phyloP scores from a whole-genome alignment of 768 basidiomycete genomes.

The Flagelloscypha sp. region DNA sequence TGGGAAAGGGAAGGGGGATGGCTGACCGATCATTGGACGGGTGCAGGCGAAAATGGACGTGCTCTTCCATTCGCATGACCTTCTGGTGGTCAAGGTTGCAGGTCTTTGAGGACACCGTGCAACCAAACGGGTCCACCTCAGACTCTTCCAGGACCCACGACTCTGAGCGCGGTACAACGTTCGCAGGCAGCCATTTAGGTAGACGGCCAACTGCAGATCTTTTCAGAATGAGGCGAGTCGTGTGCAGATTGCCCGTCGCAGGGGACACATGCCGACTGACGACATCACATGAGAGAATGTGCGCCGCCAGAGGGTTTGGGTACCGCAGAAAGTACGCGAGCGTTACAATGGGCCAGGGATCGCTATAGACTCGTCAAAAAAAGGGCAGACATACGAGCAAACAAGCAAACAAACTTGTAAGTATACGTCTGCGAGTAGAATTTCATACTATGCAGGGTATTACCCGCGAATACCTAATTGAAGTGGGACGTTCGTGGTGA shows the following conservation, averaged over 20 bases:
- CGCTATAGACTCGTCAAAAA: slow-evolving; percentile 39
- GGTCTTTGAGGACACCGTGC: slow-evolving; percentile 69
- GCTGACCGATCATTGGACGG: slow-evolving; percentile 63
- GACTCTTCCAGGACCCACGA: slow-evolving; percentile 95
- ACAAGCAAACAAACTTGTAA: slow-evolving; percentile 36
- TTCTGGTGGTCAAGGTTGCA: slow-evolving; percentile 92
- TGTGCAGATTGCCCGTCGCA: slow-evolving; percentile 67
- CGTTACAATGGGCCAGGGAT: slow-evolving; percentile 89
- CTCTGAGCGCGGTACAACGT: slow-evolving; percentile 77
- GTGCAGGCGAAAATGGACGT: slow-evolving; percentile 62
- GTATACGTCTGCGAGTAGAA: slow-evolving; percentile 48
- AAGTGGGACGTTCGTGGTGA: too few relatives aligned
- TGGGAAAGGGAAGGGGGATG: slow-evolving; percentile 1
- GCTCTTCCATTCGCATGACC: slow-evolving; percentile 88
- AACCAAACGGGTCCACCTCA: slow-evolving; percentile 80
- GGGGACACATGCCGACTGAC: slow-evolving; percentile 73
- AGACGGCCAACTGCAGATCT: slow-evolving; percentile 83
- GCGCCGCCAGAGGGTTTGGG: slow-evolving; percentile 89
- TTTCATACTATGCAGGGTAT: too few relatives aligned
- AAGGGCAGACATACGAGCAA: not conserved
- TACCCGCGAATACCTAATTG: too few relatives aligned
- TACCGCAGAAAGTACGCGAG: slow-evolving; percentile 93
- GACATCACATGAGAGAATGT: slow-evolving; percentile 94
- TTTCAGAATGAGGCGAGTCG: slow-evolving; percentile 89
- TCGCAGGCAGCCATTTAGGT: slow-evolving; percentile 84